Percentiles rank a stretch among this genome's conserved stretches.
phyloP scores from a whole-genome alignment of 2,329 filamentous ascomycete genomes.

The Penicillium psychrosexuale region DNA sequence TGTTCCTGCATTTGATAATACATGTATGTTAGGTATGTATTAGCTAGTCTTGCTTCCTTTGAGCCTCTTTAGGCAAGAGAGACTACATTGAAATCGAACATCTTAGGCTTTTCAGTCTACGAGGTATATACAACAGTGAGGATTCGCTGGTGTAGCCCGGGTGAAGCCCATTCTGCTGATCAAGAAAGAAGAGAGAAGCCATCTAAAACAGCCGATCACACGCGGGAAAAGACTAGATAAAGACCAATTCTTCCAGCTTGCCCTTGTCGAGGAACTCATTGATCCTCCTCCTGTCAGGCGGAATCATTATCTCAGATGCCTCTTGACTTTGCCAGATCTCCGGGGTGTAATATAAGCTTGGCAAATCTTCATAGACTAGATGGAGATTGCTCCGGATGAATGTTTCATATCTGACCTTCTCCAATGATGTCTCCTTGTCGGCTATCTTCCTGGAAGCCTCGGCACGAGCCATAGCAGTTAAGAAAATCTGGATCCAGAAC shows the following conservation, averaged over 20 bases:
- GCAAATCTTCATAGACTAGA: background rate
- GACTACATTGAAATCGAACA: background rate
- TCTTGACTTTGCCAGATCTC: background rate
- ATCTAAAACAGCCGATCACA: too few relatives aligned
- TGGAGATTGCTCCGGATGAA: background rate
- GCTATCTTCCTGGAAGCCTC: background rate
- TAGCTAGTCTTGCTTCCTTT: too few relatives aligned
- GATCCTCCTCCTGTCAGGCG: background rate
- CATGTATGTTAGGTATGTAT: too few relatives aligned
- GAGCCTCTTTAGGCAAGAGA: too few relatives aligned
- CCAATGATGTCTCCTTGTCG: background rate
- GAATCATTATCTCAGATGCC: background rate
- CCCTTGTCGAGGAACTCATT: background rate
- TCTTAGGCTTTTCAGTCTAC: too few relatives aligned
- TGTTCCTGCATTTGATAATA: background rate
- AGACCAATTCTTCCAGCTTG: background rate
- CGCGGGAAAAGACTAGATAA: background rate
- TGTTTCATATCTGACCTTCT: background rate
- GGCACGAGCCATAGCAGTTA: background rate
- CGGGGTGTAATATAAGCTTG: background rate
- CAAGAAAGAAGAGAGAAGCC: too few relatives aligned
- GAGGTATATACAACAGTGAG: background rate
- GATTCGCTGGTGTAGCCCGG: background rate
- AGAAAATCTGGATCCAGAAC: background rate
- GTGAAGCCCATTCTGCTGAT: too few relatives aligned